Base-by-base conservation (phyloP, 257 asterid genomes). In the Solanum okadae region DNA sequence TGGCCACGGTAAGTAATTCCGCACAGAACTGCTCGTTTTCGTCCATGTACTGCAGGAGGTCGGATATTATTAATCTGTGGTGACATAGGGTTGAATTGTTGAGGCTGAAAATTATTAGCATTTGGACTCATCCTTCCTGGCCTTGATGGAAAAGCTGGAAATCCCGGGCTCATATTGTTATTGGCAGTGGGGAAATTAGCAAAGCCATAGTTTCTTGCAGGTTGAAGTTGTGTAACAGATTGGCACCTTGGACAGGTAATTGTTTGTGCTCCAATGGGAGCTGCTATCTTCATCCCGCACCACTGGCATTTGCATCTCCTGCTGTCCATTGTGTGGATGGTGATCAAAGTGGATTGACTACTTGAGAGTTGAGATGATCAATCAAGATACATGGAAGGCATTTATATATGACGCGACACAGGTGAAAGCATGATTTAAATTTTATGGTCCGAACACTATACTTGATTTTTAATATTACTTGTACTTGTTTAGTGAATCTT, bases 11-110 rank as follows among this genome's bases (percentile, higher is more conserved):
- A 96, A 89, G 88, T 93, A 52, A 96, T 90, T 83, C 98, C 98
- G 34, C 97, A 93, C 23, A 95, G 89, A 89, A 96, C 86, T 29
- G 98, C 98, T 42, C 94, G 92, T 88, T 91, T 96, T 87, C 89
- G 88, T 67, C 94, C 93, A 81, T 91, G 93, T 46, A 89, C 88
- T 20, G 87, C 79, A 27, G 93, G 92, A 46, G 89, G 90, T 10
- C 27, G 65, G 33, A 86, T 71, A 40, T n/a, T 67, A n/a, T n/a
- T 40, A 14, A 77, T 40, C 38, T 86, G 94, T 18, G 72, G 65
- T 38, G 91, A 78, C 25, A 87, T 67, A 59, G 25, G 67, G 56
- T 37, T 83, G 76, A 11, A n/a, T 61, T 89, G 89, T 27, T 79
- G 93, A 25, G 38, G 46, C 71, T 87, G 92, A 85, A 8, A 22